Base-by-base conservation (phyloP, 2,329 filamentous ascomycete species). In the Aspergillus aculeatinus region DNA sequence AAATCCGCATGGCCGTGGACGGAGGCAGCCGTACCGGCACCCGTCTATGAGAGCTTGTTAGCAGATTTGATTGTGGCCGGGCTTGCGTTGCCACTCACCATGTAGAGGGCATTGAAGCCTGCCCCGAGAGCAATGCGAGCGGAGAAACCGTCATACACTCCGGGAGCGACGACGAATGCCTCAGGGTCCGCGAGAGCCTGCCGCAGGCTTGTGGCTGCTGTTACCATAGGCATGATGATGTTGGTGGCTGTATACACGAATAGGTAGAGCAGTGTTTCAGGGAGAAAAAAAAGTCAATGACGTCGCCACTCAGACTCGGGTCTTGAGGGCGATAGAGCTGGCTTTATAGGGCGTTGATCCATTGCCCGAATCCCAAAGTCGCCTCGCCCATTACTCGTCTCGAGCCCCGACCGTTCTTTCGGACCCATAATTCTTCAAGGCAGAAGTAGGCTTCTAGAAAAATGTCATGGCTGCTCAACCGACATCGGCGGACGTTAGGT, bases 81-180 rank as follows among this genome's bases (percentile, higher is more conserved):
- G 14, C 12, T 44, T 27, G 35, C 12, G 14, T 44, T 19, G 47
- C 16, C 53, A 60, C 67, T 60, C 68, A 82, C 80, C 81, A 83
- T 83, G 66, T 83, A 83, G 61, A 83, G 69, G 9, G 77, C 77
- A 58, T 81, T 76, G 59, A 82, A 83, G 35, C 81, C 81, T 7
- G 78, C 72, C 33, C 77, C 74, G 29, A 83, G 74, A 27, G 81
- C 81, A 16, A 81, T 76, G 27, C 79, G 77, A 39, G 81, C 80
- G 6, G 80, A 81, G 21, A 83, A 66, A 12, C 81, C 81, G 70
- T 83, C 81, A 59, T 81, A 82, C n/a, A 83, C 80, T 12, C 81
- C 80, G 3, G 81, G 81, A 31, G 76, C 78, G 29, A 78, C 70
- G 31, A 82, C 75, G 47, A 83, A 72, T 2, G 72, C 66, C 29